Evolutionary conservation across 2,329 filamentous ascomycete genomes (phyloP).

Genomic region (Penicillium sp.): DNA sequence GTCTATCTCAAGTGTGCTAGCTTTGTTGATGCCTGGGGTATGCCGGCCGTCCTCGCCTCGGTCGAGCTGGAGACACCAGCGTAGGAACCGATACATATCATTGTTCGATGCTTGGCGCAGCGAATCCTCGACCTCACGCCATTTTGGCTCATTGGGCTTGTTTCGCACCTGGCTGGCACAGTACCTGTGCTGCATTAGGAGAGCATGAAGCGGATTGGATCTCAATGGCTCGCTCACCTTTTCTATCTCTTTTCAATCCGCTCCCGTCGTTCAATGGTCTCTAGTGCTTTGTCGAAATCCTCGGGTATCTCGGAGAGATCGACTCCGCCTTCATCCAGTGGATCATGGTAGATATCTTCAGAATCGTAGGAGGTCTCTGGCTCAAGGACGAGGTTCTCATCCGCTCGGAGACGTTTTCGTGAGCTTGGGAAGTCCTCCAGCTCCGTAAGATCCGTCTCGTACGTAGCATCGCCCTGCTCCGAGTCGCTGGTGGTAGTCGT

Average conservation of each 20-base stretch:
- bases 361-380: neutral
- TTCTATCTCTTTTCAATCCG: slow-evolving; percentile 14
- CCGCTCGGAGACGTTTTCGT: slow-evolving; percentile 8
- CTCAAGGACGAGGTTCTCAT: neutral
- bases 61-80: slow-evolving; percentile 1
- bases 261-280: slow-evolving; percentile 6
- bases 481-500: neutral
- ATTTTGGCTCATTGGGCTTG: slow-evolving; percentile 3
- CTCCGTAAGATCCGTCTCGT: slow-evolving; percentile 5
- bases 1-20: slow-evolving; percentile 12
- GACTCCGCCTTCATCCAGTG: slow-evolving; percentile 9
- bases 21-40: slow-evolving; percentile 10
- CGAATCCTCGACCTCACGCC: slow-evolving; percentile 8
- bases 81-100: slow-evolving; percentile 8
- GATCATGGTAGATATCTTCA: slow-evolving; percentile 9
- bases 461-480: slow-evolving; percentile 1
- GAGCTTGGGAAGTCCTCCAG: neutral
- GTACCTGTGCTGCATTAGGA: slow-evolving; percentile 5
- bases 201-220: neutral
- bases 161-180: slow-evolving; percentile 2
- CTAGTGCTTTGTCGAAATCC: slow-evolving; percentile 11
- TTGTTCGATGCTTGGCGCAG: slow-evolving; percentile 13
- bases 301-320: slow-evolving; percentile 12
- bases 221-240: slow-evolving; percentile 2
- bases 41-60: slow-evolving; percentile 1